phyloP scores from a whole-genome alignment of 768 basidiomycete genomes.

The Mycena polygramma region DNA sequence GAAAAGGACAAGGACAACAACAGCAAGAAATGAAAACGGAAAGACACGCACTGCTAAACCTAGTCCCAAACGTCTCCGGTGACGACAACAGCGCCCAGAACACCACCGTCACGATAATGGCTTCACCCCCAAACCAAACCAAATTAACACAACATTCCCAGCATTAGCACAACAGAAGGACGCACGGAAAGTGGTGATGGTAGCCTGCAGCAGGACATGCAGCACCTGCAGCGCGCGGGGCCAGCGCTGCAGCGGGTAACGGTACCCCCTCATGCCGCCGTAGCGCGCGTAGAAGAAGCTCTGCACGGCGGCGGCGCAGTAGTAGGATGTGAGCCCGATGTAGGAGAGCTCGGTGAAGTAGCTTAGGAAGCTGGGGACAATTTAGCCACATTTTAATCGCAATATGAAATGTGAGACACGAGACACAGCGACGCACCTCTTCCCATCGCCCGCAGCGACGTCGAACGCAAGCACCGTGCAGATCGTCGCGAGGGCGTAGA shows the following conservation, averaged over 20 bases:
- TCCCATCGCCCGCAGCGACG: conserved; percentile 45
- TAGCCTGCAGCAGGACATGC: conserved; percentile 67
- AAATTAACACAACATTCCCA: too few relatives aligned
- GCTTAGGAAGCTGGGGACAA: conserved; percentile 52
- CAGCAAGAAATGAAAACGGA: background rate
- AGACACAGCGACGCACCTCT: conserved; percentile 41
- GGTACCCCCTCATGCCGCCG: conserved; percentile 40
- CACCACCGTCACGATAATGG: conserved; percentile 73
- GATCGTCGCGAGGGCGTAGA: conserved; percentile 61
- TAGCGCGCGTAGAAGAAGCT: conserved; percentile 57
- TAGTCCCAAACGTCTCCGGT: conserved; percentile 54
- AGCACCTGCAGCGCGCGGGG: conserved; percentile 65
- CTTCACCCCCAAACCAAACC: conserved; percentile 45
- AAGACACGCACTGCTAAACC: conserved; percentile 53
- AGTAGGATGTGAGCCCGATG: conserved; percentile 73
- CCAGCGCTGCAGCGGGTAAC: conserved; percentile 77
- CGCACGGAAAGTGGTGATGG: conserved; percentile 71
- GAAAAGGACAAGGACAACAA: background rate
- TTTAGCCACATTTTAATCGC: background rate
- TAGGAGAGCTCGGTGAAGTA: conserved; percentile 77
- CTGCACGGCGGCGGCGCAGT: conserved; percentile 70
- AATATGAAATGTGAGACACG: background rate
- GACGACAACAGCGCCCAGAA: conserved; percentile 70
- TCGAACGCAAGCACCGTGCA: conserved; percentile 55
- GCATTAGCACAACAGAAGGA: conserved; percentile 36